phyloP scores from a whole-genome alignment of 768 basidiomycete species.

The Gymnopilus dilepis region DNA sequence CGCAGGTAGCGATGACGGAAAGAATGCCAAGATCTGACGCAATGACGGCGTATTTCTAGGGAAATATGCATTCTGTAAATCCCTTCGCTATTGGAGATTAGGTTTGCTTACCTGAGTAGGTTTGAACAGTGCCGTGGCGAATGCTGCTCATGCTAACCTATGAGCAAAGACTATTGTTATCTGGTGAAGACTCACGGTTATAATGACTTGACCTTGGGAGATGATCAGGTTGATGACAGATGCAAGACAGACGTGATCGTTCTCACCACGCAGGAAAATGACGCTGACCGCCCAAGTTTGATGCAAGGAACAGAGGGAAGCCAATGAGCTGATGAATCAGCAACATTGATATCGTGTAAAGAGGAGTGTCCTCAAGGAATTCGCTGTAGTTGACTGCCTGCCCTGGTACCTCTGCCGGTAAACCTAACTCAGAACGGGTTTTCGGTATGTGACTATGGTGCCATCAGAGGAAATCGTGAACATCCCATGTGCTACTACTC shows the following conservation, averaged over 20 bases:
- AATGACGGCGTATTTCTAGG: constrained; percentile 9
- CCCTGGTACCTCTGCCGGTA: neutral
- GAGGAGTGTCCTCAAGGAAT: constrained; percentile 6
- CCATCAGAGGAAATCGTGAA: no score
- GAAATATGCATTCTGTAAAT: no score
- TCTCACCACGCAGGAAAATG: constrained; percentile 7
- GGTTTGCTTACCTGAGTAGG: neutral
- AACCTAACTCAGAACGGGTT: constrained; percentile 6
- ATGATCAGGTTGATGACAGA: neutral
- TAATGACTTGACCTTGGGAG: constrained; percentile 8
- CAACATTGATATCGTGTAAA: constrained; percentile 8
- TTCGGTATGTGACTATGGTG: constrained; percentile 7
- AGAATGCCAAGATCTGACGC: constrained; percentile 7
- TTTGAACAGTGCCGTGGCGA: constrained; percentile 10
- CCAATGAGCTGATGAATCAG: constrained; percentile 10
- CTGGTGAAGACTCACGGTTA: constrained; percentile 10
- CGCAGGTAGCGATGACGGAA: neutral
- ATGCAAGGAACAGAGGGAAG: constrained; percentile 4
- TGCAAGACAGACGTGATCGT: no score
- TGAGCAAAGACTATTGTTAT: no score
- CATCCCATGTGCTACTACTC: no score
- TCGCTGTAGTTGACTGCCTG: neutral
- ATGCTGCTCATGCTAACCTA: no score
- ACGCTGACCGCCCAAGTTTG: constrained; percentile 5
- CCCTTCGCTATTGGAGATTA: no score